These are phyloP conservation scores for Saprolegnia parasitica DNA, from an alignment of 352 stramenopile species.

Conservation along the genomic window DNA sequence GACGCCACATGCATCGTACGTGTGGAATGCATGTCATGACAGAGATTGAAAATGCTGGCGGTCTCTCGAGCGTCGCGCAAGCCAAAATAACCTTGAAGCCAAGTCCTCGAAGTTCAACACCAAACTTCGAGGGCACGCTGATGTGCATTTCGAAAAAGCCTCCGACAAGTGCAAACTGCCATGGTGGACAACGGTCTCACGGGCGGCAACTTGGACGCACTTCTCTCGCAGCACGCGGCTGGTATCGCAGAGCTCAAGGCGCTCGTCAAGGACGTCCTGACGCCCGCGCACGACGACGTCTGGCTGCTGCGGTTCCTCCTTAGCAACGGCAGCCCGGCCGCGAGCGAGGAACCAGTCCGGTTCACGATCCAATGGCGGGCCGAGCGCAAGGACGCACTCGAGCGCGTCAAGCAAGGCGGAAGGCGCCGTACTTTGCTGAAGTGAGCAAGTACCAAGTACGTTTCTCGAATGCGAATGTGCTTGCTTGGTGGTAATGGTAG, in stretches of 20 bases:
- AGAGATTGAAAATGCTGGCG: too few relatives aligned
- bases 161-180: not conserved
- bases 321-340: not conserved
- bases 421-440: not conserved
- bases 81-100: too few relatives aligned
- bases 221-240: not conserved
- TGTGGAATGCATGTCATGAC: too few relatives aligned
- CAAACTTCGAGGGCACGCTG: too few relatives aligned
- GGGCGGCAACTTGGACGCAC: conserved; percentile 12
- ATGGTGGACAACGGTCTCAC: not conserved
- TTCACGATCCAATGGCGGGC: conserved; percentile 9
- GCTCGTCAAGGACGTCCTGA: not conserved
- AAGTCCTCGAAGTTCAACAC: too few relatives aligned
- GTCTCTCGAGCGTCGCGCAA: too few relatives aligned
- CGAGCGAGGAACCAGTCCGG: not conserved
- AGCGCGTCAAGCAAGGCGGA: not conserved
- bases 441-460: not conserved
- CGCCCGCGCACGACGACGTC: conserved; percentile 1
- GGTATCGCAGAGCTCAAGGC: not conserved
- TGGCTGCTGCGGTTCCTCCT: conserved; percentile 16
- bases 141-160: too few relatives aligned
- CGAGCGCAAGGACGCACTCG: not conserved
- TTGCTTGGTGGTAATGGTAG: not conserved
- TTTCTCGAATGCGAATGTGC: too few relatives aligned
- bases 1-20: too few relatives aligned